Evolutionary conservation across 805 yeast species (phyloP), one percentile per base, ranked within the genome.

Genomic region (Hemisphaericaspora nanyangensis): DNA sequence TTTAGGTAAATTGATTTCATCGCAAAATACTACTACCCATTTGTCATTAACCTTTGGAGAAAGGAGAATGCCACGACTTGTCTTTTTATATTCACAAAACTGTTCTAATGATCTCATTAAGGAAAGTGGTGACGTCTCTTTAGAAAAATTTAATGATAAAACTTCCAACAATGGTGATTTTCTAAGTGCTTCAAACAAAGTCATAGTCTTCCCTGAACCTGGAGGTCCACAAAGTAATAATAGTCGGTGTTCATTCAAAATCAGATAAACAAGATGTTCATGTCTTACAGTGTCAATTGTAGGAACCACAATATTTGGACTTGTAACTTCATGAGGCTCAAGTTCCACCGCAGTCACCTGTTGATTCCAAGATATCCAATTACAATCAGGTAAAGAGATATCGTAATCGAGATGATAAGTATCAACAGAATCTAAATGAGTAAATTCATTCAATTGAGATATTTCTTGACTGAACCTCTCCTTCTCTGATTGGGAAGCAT

Each of bases 171-270:
- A 68, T 0, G 80, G 72, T 0, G 83, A 70, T 38, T 66, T 68
- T 32, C 85, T 64, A 29, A 91, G 55, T 0, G 88, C 80, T 34
- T 82, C 77, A 47, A 86, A 71, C 15, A 91, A 61, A 0, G 90
- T 80, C 98, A 91, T 90, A 0, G 98, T 90, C 55, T 91, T 91
- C 42, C 98, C 98, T 0, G 96, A 84, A 4, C 98, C 98, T 0
- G 98, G 97, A 0, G 98, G 98, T 2, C 98, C 98, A 60, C 96
- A 88, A 17, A 91, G 66, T 19, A 91, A 66, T 13, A 87, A 56
- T 0, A 95, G 78, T 29, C 63, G 63, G 38, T 75, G 81, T 32
- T 76, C 76, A 25, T 68, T 65, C 27, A 90, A 51, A 2, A 85
- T 56, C 0, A 80, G 65, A 39, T 71, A 74, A 1, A 91, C 68